Conservation (phyloP, 2,329 filamentous ascomycete species). For the Neofusicoccum cordaticola region DNA sequence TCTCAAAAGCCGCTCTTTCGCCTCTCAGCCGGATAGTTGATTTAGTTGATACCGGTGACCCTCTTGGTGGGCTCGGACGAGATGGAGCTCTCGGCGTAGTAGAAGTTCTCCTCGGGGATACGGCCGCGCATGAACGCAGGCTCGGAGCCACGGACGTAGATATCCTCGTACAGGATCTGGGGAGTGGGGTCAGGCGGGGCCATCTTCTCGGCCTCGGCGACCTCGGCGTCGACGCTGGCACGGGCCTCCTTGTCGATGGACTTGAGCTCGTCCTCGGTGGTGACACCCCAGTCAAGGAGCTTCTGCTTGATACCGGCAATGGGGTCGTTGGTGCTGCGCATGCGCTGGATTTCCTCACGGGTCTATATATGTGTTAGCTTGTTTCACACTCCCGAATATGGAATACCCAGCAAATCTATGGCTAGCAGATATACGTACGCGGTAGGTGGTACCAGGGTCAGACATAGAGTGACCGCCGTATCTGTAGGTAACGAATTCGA, state of each 20-base stretch:
- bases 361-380: constrained; percentile 50
- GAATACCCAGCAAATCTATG: too few species aligned
- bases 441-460: constrained; percentile 98
- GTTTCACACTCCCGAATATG: background rate
- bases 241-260: constrained; percentile 90
- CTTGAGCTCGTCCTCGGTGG: constrained; percentile 94
- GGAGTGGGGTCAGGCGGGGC: constrained; percentile 70
- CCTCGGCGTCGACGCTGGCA: constrained; percentile 81
- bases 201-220: constrained; percentile 88
- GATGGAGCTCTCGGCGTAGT: constrained; percentile 48
- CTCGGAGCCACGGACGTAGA: constrained; percentile 87
- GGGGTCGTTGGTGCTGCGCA: constrained; percentile 97
- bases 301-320: constrained; percentile 98
- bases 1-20: background rate
- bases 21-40: background rate
- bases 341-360: constrained; percentile 98
- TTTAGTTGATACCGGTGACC: constrained; percentile 15
- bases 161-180: constrained; percentile 91
- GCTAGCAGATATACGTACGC: constrained; percentile 40
- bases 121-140: constrained; percentile 84
- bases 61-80: background rate
- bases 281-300: constrained; percentile 91
- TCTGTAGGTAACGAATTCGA: constrained; percentile 98
- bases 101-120: constrained; percentile 89
- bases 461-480: constrained; percentile 99